These are phyloP conservation scores for Pisolithus thermaeus DNA, from an alignment of 1,284 basidiomycete species.

Conservation along the genomic window DNA sequence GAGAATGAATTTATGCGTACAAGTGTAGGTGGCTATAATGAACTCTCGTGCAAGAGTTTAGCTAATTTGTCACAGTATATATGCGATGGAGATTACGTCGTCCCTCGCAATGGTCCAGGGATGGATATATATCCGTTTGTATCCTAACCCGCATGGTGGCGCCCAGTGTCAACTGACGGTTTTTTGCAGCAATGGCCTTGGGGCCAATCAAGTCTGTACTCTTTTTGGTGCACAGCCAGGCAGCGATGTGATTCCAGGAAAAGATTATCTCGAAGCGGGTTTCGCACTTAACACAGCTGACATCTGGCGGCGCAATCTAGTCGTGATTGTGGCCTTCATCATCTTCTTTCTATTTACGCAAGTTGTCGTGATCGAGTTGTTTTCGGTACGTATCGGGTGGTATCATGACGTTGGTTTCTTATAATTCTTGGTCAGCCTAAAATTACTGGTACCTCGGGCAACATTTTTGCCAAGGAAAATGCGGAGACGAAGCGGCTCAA, in stretches of 20 bases:
- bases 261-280: conserved; percentile 53
- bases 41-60: not conserved
- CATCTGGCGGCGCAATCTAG: conserved; percentile 57
- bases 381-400: conserved; percentile 43
- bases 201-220: conserved; percentile 66
- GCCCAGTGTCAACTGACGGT: conserved; percentile 1
- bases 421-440: conserved; percentile 38
- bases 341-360: conserved; percentile 64
- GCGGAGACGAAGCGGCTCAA: conserved; percentile 66
- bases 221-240: conserved; percentile 54
- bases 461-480: conserved; percentile 69
- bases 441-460: conserved; percentile 40
- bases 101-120: conserved; percentile 65
- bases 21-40: conserved; percentile 31
- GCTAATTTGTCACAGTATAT: conserved; percentile 36
- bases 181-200: conserved; percentile 38
- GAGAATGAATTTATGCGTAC: conserved; percentile 82
- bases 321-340: conserved; percentile 58
- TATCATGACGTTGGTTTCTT: too few relatives aligned
- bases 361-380: conserved; percentile 54
- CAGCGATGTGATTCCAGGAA: conserved; percentile 43
- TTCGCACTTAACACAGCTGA: conserved; percentile 47
- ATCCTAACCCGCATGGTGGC: conserved; percentile 1
- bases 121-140: conserved; percentile 64
- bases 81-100: conserved; percentile 65